Conservation (phyloP, 129 eudicot genomes). For the Cynara cardunculus region DNA sequence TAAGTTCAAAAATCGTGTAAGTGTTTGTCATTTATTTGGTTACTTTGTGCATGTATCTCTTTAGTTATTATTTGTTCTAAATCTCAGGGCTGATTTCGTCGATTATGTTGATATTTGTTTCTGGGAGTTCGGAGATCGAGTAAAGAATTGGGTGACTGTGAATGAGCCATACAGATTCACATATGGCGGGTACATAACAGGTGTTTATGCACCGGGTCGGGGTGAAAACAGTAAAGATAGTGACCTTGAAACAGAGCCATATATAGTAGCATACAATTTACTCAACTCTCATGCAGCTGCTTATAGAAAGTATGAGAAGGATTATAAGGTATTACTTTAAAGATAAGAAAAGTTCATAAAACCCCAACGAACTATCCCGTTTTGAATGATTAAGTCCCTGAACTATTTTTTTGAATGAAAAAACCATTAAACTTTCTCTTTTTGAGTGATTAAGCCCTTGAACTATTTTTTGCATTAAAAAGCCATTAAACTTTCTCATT, state of each 20-base stretch:
- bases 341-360: no score
- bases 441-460: no score
- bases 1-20: constrained; percentile 13
- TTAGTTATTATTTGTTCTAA: constrained; percentile 1
- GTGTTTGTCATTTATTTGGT: not conserved
- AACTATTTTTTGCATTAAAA: no score
- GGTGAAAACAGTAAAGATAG: not conserved
- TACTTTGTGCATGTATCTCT: not conserved
- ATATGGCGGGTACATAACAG: not conserved
- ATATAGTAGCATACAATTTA: constrained; percentile 15
- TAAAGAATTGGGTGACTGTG: no score
- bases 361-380: no score
- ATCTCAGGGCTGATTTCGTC: not conserved
- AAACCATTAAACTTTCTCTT: no score
- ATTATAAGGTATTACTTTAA: constrained; percentile 11
- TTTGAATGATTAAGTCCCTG: no score
- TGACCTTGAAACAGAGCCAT: not conserved
- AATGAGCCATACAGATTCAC: no score
- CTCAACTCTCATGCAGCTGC: constrained; percentile 49
- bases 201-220: not conserved
- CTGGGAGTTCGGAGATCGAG: no score
- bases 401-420: no score
- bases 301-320: not conserved
- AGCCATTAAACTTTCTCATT: no score
- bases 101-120: constrained; percentile 4